Evolutionary conservation across 2,329 filamentous ascomycete genomes (phyloP).

Genomic region (Anthostomella pinea): DNA sequence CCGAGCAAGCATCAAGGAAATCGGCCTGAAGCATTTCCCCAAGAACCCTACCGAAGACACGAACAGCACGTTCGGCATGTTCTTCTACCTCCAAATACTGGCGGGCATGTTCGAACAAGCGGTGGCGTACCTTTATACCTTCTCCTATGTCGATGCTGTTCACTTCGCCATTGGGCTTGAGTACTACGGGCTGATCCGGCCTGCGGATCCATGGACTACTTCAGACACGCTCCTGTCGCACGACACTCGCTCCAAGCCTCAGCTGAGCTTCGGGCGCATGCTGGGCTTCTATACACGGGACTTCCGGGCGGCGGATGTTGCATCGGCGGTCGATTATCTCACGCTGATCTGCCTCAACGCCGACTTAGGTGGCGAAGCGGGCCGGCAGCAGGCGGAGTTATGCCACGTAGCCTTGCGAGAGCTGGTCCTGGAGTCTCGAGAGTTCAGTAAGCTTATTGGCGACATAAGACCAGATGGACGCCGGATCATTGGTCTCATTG

Average conservation of each 20-base stretch:
- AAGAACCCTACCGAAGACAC: conserved; percentile 73
- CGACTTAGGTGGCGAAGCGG: conserved; percentile 71
- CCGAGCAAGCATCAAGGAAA: conserved; percentile 78
- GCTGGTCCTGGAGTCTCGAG: conserved; percentile 91
- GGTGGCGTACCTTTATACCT: conserved; percentile 84
- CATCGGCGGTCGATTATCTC: conserved; percentile 90
- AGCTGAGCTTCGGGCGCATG: conserved; percentile 93
- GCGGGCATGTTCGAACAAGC: conserved; percentile 94
- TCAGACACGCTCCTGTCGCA: conserved; percentile 67
- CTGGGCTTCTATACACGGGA: conserved; percentile 93
- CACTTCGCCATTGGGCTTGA: conserved; percentile 89
- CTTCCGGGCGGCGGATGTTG: conserved; percentile 87
- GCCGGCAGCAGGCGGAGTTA: conserved; percentile 72
- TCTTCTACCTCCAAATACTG: conserved; percentile 88
- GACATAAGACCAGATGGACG: conserved; percentile 85
- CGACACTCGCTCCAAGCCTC: conserved; percentile 67
- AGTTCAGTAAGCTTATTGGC: conserved; percentile 90
- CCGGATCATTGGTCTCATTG: conserved; percentile 82
- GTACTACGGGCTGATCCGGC: conserved; percentile 85
- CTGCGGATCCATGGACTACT: conserved; percentile 74
- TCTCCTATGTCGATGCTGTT: conserved; percentile 88
- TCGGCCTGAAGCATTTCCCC: conserved; percentile 87
- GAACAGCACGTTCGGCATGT: conserved; percentile 78
- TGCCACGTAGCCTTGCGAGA: conserved; percentile 93
- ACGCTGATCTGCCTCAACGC: conserved; percentile 87